These are phyloP conservation scores for Trapa incisa DNA, from an alignment of 345 rosid genomes.

Conservation along the genomic window DNA sequence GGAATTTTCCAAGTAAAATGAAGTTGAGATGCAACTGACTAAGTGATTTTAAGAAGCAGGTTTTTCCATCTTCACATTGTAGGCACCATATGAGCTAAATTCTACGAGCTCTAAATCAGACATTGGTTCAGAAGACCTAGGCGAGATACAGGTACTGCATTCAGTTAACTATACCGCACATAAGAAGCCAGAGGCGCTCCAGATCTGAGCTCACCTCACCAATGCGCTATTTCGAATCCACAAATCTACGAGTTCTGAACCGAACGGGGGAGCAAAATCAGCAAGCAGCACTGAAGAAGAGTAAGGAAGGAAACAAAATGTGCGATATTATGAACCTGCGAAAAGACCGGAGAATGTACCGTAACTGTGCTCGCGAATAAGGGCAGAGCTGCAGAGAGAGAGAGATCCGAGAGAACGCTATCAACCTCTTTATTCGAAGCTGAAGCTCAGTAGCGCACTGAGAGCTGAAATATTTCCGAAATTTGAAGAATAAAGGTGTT, in stretches of 20 bases:
- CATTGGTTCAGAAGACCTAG: too few relatives aligned
- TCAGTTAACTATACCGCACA: neutral
- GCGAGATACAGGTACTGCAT: too few relatives aligned
- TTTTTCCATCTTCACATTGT: neutral
- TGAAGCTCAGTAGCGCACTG: too few relatives aligned
- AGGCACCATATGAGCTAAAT: neutral
- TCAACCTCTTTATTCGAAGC: too few relatives aligned
- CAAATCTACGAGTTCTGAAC: conserved; percentile 37
- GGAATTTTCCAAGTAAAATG: too few relatives aligned
- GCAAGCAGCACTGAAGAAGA: conserved; percentile 6
- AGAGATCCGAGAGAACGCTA: too few relatives aligned
- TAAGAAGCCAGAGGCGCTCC: conserved; percentile 5
- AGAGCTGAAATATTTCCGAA: too few relatives aligned
- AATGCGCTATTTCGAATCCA: conserved; percentile 18
- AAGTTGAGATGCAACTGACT: too few relatives aligned
- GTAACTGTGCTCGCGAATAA: conserved; percentile 24
- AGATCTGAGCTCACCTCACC: conserved; percentile 53
- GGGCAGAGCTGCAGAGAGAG: conserved; percentile 11
- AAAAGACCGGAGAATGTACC: conserved; percentile 16
- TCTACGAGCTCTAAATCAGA: neutral
- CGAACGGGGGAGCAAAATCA: neutral
- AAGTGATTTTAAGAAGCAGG: too few relatives aligned
- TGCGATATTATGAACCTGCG: neutral
- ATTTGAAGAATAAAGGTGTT: too few relatives aligned
- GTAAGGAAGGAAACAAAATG: neutral